Evolutionary conservation across 179 eudicot genomes (phyloP), one percentile per base, ranked within the genome.

Genomic region (Beta lomatogona): DNA sequence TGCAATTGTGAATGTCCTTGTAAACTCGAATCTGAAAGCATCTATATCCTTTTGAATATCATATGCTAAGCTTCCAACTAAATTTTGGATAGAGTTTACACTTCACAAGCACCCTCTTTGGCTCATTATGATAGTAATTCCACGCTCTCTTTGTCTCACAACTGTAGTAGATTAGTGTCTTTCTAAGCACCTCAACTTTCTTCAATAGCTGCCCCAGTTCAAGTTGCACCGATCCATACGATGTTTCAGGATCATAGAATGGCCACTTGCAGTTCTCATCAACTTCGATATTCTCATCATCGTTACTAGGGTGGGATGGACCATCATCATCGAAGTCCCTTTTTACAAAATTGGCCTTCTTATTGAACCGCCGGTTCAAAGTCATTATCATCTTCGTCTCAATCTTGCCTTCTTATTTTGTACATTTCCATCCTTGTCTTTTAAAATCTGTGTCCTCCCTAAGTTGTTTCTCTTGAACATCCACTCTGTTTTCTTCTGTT

Each of bases 81-180:
- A 63, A 77, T 8, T 53, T 65, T 22, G 59, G 60, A 50, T 65
- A 52, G 31, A 50, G 25, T 15, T 77, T 66, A 8, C 61, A 65
- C 61, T 77, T 77, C 48, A 77, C 73, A 15, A 46, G 50, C 50
- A 46, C 50, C 50, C 50, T 46, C 1, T 46, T 46, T 5, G 73
- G 4, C 6, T 65, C 74, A 67, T 78, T 78, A 19, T 67, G 65
- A 16, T 16, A 19, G 36, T 78, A 78, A 2, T 78, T 53, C 75
- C 81, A 54, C 25, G 54, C 55, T 2, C 5, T 67, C 0, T 55
- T 14, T 10, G 75, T 31, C 28, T 77, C 73, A 54, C 80, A 77
- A 77, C 67, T 70, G 21, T 79, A 78, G 22, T 68, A 70, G 21
- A 69, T 79, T 0, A 79, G 52, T 19, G 75, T 57, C 21, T 79